These are phyloP conservation scores for Colletotrichum chlorophyti DNA, from an alignment of 2,329 filamentous ascomycete species.

Conservation along the genomic window DNA sequence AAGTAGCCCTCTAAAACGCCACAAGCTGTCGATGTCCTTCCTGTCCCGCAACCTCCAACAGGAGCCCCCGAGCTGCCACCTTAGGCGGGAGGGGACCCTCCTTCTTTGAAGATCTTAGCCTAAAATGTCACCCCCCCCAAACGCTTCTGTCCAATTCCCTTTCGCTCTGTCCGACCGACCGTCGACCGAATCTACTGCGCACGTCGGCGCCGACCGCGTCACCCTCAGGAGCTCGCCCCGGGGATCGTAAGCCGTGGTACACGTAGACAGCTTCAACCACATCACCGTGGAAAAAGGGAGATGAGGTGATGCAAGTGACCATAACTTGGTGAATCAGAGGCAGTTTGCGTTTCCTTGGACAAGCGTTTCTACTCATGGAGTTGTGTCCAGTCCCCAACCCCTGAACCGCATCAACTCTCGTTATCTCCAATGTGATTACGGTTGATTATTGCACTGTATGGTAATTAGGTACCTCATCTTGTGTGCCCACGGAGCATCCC, in stretches of 20 bases:
- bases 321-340: too few species aligned
- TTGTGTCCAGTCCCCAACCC: neutral
- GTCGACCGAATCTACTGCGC: too few species aligned
- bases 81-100: slow-evolving; percentile 1
- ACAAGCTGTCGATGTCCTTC: slow-evolving; percentile 14
- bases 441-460: too few species aligned
- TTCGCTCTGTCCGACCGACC: slow-evolving; percentile 13
- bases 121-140: neutral
- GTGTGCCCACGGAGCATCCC: neutral
- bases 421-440: slow-evolving; percentile 24
- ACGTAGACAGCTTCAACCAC: too few species aligned
- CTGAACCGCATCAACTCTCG: slow-evolving; percentile 15
- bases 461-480: neutral
- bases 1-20: slow-evolving; percentile 14
- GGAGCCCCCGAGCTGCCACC: slow-evolving; percentile 1
- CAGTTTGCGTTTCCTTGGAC: too few species aligned
- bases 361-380: too few species aligned
- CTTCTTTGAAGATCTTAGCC: slow-evolving; percentile 7
- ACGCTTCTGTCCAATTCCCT: neutral
- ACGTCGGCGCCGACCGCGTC: too few species aligned
- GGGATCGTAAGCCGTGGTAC: too few species aligned
- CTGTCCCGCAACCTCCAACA: neutral
- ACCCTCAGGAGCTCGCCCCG: too few species aligned
- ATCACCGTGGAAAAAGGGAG: too few species aligned
- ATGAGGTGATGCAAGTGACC: too few species aligned